phyloP scores from a whole-genome alignment of 1,284 basidiomycete species.

The Malassezia restricta region DNA sequence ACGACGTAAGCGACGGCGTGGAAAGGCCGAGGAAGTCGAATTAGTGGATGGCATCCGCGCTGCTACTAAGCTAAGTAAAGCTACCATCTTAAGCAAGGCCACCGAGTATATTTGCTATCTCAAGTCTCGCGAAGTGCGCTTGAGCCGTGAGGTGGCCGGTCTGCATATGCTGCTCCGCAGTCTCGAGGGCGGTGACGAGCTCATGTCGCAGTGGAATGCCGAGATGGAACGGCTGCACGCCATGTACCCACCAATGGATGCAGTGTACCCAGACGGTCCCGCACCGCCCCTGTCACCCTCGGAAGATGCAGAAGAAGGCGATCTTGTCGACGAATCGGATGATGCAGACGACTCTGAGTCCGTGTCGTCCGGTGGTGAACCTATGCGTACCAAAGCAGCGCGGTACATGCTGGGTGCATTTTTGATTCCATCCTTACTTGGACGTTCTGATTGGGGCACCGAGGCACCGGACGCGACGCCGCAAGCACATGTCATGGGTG shows the following conservation, averaged over 20 bases:
- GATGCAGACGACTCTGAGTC: slow-evolving; percentile 30
- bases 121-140: slow-evolving; percentile 33
- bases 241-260: not conserved
- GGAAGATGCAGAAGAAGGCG: slow-evolving; percentile 21
- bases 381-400: slow-evolving; percentile 14
- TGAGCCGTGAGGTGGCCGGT: slow-evolving; percentile 32
- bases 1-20: slow-evolving; percentile 25
- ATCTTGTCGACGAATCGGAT: slow-evolving; percentile 12
- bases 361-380: slow-evolving; percentile 8
- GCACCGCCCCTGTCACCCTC: slow-evolving; percentile 19
- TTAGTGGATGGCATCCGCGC: slow-evolving; percentile 43
- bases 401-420: slow-evolving; percentile 41
- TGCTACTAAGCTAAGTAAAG: slow-evolving; percentile 45
- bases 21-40: slow-evolving; percentile 24
- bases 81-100: slow-evolving; percentile 40
- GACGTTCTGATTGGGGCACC: slow-evolving; percentile 18
- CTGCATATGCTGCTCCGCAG: slow-evolving; percentile 33
- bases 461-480: slow-evolving; percentile 12
- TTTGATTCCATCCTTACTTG: slow-evolving; percentile 33
- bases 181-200: slow-evolving; percentile 41
- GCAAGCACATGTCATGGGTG: slow-evolving; percentile 25
- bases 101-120: slow-evolving; percentile 45
- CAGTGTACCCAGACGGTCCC: not conserved
- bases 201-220: slow-evolving; percentile 33
- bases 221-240: slow-evolving; percentile 32